Conservation (phyloP, 805 yeast genomes). For the Myxozyma monticola region DNA sequence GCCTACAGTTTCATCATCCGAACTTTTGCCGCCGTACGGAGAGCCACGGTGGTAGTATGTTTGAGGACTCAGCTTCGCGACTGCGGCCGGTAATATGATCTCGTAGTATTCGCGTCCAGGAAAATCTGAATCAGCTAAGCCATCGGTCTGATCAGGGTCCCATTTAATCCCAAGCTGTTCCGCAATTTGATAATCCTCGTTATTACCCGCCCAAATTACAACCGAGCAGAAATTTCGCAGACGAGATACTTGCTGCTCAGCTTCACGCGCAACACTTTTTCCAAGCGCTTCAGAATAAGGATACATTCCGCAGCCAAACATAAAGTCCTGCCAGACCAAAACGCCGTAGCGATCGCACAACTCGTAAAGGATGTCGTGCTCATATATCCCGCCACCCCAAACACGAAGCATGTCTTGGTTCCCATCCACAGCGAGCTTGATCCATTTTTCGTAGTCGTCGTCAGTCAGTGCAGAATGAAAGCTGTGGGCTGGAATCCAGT, state of each 20-base stretch:
- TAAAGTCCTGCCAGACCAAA: slow-evolving; percentile 57
- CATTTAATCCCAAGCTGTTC: slow-evolving; percentile 36
- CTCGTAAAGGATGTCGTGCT: slow-evolving; percentile 45
- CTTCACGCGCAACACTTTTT: slow-evolving; percentile 43
- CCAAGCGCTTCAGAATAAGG: slow-evolving; percentile 47
- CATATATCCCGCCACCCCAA: slow-evolving; percentile 55
- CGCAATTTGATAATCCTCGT: slow-evolving; percentile 51
- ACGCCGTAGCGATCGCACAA: slow-evolving; percentile 49
- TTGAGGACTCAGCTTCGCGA: slow-evolving; percentile 33
- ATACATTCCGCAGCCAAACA: slow-evolving; percentile 60
- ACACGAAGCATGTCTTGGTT: slow-evolving; percentile 49
- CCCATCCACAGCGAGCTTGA: slow-evolving; percentile 42
- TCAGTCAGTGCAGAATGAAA: slow-evolving; percentile 40
- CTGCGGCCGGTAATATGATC: slow-evolving; percentile 42
- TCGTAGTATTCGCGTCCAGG: slow-evolving; percentile 51
- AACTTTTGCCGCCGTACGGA: slow-evolving; percentile 48
- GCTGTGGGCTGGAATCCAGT: slow-evolving; percentile 54
- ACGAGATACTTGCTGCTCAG: slow-evolving; percentile 43
- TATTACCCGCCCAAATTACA: slow-evolving; percentile 47
- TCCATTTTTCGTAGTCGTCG: slow-evolving; percentile 44
- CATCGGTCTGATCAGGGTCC: slow-evolving; percentile 26
- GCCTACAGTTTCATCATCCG: slow-evolving; percentile 46
- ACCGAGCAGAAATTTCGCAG: slow-evolving; percentile 47
- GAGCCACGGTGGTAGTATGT: slow-evolving; percentile 51
- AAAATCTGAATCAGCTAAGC: slow-evolving; percentile 21